Evolutionary conservation across 2,329 filamentous ascomycete genomes (phyloP), one percentile per base, ranked within the genome.

Genomic region (Elsinoe arachidis): DNA sequence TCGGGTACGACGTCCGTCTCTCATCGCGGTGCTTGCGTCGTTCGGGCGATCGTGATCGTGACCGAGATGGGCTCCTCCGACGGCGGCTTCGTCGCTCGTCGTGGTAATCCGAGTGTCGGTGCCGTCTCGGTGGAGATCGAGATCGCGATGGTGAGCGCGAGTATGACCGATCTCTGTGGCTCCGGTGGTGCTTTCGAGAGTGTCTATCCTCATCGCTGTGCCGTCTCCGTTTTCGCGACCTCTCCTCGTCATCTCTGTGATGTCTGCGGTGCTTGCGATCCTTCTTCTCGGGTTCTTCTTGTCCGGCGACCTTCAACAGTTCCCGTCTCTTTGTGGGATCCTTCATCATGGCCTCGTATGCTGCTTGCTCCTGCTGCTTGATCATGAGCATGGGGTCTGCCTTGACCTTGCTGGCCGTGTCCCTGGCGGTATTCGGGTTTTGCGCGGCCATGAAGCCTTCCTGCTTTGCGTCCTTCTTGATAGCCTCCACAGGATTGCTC

Each of bases 371-470:
- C 68, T 95, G 87, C 69, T 85, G 87, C 78, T 95, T 96, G 70
- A 99, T 96, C 21, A 91, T 89, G 34, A 97, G 76, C 66, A 99
- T 78, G 0, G 93, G 93, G 68, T 99, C 93, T 63, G 95, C 88
- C 62, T 90, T 80, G 47, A 97, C 85, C 75, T 99, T 99, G 49
- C 83, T 74, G 30, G 89, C 87, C 0, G 85, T 90, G 70, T 99
- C 93, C 61, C 88, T 80, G 14, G 84, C 78, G 2, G 82, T 87
- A 68, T 89, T 90, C 23, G 86, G 85, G 64, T 84, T 83, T 60
- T 86, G 82, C 53, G 84, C 65, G 0, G 83, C 81, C 75, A 86
- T 78, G 60, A 81, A 80, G n/a, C 64, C 66, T 52, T 73, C 68
- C 35, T 72, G 67, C 9, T 68, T 67, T 26, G 72, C 72, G 47